Percentiles rank a stretch among this genome's conserved stretches.
Conservation (phyloP, 176 grass and related monocot species). For the Elaeis guineensis region DNA sequence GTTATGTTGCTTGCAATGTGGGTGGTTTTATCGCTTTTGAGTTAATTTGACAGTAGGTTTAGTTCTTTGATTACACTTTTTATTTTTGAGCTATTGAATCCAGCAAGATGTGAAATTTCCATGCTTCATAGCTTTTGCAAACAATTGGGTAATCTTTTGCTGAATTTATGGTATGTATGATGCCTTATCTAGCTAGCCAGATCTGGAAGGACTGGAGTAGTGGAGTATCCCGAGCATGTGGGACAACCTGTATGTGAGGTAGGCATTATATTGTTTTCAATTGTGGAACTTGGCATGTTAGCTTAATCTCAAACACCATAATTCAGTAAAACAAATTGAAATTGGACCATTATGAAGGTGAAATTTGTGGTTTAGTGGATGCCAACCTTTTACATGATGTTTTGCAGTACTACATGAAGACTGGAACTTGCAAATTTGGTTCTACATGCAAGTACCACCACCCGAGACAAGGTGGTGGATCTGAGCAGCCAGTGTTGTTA, state of each 20-base stretch:
- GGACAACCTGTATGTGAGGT: slow-evolving; percentile 79
- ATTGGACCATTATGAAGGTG: no score
- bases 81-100: neutral
- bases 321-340: no score
- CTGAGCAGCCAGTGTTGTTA: slow-evolving; percentile 37
- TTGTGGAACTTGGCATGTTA: no score
- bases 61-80: neutral
- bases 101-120: no score
- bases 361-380: no score
- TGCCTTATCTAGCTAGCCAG: slow-evolving; percentile 16
- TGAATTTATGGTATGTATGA: neutral
- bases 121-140: no score
- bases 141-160: neutral
- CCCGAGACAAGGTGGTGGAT: slow-evolving; percentile 47
- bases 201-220: slow-evolving; percentile 16
- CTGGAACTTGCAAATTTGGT: slow-evolving; percentile 78
- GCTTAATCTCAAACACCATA: no score
- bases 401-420: slow-evolving; percentile 83
- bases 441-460: slow-evolving; percentile 86
- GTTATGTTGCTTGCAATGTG: no score
- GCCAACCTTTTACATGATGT: neutral
- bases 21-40: no score
- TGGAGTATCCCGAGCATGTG: slow-evolving; percentile 58
- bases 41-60: no score
- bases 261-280: slow-evolving; percentile 8